A percentile compares a stretch with the other conserved stretches of the same genome.
These are phyloP conservation scores for Ciborinia camelliae DNA, from an alignment of 2,329 filamentous ascomycete species.

Conservation along the genomic window DNA sequence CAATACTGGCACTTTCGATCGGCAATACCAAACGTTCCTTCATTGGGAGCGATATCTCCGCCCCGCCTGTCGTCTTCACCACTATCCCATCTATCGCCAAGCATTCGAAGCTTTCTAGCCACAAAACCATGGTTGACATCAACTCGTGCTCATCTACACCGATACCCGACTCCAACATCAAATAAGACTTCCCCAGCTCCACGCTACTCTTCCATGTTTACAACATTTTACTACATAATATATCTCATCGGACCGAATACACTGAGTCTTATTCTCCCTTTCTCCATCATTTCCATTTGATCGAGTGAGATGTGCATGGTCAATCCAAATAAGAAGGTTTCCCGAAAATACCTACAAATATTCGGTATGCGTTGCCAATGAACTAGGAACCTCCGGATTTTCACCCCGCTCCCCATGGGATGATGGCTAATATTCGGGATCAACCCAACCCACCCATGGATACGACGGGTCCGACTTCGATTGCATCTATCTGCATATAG, in stretches of 20 bases:
- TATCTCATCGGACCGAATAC: conserved; percentile 4
- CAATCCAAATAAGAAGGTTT: not conserved
- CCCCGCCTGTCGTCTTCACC: not conserved
- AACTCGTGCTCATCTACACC: not conserved
- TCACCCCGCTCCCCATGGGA: not conserved
- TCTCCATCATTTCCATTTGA: not conserved
- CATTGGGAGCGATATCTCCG: not conserved
- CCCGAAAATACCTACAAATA: not conserved
- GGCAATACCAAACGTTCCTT: not conserved
- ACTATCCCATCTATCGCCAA: not conserved
- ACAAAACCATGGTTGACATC: not conserved
- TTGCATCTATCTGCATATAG: not conserved
- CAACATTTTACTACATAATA: not conserved
- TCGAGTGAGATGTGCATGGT: not conserved
- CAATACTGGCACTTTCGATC: not conserved
- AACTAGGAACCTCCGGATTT: not conserved
- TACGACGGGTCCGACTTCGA: not conserved
- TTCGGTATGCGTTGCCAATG: not conserved
- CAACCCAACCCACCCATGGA: not conserved
- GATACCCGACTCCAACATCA: not conserved
- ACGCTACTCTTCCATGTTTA: not conserved
- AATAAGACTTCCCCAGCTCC: not conserved
- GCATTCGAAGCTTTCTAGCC: not conserved
- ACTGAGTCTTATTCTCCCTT: not conserved
- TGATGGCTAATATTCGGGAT: not conserved